phyloP scores from a whole-genome alignment of 192 early-diverging fungal genomes.

The Rhizoclosmatium globosum region DNA sequence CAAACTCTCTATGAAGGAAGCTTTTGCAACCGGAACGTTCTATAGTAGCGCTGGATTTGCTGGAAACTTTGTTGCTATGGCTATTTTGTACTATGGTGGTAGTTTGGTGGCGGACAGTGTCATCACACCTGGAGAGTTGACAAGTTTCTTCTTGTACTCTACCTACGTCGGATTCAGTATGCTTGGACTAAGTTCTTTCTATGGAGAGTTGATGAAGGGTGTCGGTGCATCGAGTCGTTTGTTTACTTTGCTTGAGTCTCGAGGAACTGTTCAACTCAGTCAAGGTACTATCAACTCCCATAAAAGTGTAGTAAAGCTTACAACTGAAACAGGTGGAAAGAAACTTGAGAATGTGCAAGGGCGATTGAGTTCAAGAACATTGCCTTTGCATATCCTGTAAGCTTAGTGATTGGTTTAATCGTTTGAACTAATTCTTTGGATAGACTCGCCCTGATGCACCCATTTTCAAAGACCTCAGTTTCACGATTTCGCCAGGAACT shows the following conservation, averaged over 20 bases:
- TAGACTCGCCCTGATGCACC: constrained; percentile 73
- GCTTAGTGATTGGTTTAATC: background rate
- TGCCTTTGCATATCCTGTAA: constrained; percentile 47
- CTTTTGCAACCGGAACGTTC: constrained; percentile 37
- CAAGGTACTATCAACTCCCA: background rate
- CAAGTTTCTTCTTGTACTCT: constrained; percentile 49
- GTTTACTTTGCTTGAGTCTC: constrained; percentile 43
- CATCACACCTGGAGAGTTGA: constrained; percentile 50
- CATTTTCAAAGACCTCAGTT: constrained; percentile 73
- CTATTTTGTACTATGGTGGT: constrained; percentile 58
- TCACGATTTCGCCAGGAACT: constrained; percentile 75
- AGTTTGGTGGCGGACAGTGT: constrained; percentile 34
- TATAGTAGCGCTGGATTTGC: constrained; percentile 45
- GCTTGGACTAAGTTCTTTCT: constrained; percentile 39
- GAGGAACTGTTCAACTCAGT: constrained; percentile 33
- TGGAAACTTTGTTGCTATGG: constrained; percentile 50
- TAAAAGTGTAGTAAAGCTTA: constrained; percentile 10
- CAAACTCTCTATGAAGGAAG: constrained; percentile 40
- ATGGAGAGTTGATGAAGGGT: constrained; percentile 53
- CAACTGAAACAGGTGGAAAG: constrained; percentile 22
- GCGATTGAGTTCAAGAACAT: constrained; percentile 51
- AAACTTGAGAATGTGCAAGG: constrained; percentile 32
- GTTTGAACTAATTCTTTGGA: background rate
- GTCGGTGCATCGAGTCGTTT: constrained; percentile 43
- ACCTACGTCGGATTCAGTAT: constrained; percentile 44